Percentiles rank a stretch among this genome's conserved stretches.
These are phyloP conservation scores for Vigna reflexopilosa DNA, from an alignment of 306 rosid species.

Conservation along the genomic window DNA sequence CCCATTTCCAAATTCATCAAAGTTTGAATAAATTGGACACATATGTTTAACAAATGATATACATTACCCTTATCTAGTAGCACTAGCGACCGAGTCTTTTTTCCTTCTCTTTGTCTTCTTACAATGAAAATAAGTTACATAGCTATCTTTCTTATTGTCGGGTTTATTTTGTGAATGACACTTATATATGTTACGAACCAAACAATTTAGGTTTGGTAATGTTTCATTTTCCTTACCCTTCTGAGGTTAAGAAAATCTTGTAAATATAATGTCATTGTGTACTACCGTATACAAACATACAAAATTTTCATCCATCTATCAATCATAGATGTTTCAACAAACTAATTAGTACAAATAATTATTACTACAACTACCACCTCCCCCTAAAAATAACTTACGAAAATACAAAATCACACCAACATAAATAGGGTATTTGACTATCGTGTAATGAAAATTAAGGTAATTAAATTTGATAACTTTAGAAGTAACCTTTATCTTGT, in stretches of 20 bases:
- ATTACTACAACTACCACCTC: background rate
- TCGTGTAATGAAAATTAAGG: constrained; percentile 12
- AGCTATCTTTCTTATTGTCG: constrained; percentile 40
- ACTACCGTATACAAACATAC: constrained; percentile 1
- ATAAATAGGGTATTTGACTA: background rate
- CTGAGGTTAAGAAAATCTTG: constrained; percentile 16
- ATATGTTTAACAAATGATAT: constrained; percentile 3
- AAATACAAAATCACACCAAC: constrained; percentile 5
- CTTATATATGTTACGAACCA: constrained; percentile 12
- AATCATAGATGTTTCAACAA: constrained; percentile 41
- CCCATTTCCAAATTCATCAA: constrained; percentile 3
- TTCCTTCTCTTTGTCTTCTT: constrained; percentile 40
- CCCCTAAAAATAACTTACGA: background rate
- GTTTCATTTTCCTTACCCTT: constrained; percentile 44
- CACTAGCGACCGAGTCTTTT: background rate
- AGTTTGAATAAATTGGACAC: constrained; percentile 12
- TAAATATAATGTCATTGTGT: constrained; percentile 4
- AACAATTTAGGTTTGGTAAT: constrained; percentile 40
- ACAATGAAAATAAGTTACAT: constrained; percentile 17
- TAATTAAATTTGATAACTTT: constrained; percentile 13
- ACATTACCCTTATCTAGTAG: background rate
- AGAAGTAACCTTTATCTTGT: too few relatives aligned
- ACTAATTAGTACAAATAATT: constrained; percentile 12
- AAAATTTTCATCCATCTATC: background rate
- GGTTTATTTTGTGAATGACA: constrained; percentile 31